Percentiles rank a stretch among this genome's conserved stretches.
phyloP scores from a whole-genome alignment of 2,329 filamentous ascomycete species.

The Cercospora zeina region DNA sequence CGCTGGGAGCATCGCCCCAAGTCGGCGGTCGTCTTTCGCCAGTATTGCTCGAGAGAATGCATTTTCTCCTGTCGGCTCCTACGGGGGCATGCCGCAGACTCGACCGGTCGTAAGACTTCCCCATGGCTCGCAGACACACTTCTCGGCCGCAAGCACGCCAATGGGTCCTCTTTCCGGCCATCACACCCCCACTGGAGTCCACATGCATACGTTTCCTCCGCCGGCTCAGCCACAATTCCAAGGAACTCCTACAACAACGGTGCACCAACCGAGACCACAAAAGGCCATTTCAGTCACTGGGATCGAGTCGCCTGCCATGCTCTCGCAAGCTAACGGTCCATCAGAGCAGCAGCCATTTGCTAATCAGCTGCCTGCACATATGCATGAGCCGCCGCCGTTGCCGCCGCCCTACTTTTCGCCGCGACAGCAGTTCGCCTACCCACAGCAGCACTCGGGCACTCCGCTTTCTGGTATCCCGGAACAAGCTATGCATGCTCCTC shows the following conservation, averaged over 20 bases:
- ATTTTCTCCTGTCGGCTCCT: constrained; percentile 75
- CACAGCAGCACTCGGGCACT: constrained; percentile 69
- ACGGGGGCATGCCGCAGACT: constrained; percentile 57
- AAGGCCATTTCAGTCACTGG: constrained; percentile 91
- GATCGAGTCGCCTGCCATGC: constrained; percentile 77
- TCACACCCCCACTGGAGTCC: constrained; percentile 54
- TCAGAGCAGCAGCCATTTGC: constrained; percentile 85
- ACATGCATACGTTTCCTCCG: constrained; percentile 53
- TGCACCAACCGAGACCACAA: constrained; percentile 93
- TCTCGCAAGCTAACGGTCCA: constrained; percentile 51
- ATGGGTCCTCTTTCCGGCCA: constrained; percentile 38
- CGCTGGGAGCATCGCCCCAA: constrained; percentile 83
- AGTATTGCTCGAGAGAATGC: constrained; percentile 70
- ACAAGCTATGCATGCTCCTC: constrained; percentile 82
- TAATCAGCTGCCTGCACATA: constrained; percentile 82
- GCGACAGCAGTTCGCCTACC: constrained; percentile 55
- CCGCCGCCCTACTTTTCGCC: constrained; percentile 53
- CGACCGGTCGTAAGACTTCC: constrained; percentile 85
- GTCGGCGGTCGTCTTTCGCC: constrained; percentile 77
- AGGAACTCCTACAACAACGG: constrained; percentile 65
- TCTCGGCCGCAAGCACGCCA: constrained; percentile 39
- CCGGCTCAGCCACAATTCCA: constrained; percentile 60
- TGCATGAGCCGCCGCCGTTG: constrained; percentile 58
- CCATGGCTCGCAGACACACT: constrained; percentile 53
- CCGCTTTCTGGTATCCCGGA: constrained; percentile 91